Percentiles rank a stretch among this genome's conserved stretches.
Evolutionary conservation across 371 early-diverging fungal genomes (phyloP).

Genomic region (Actinomucor elegans): DNA sequence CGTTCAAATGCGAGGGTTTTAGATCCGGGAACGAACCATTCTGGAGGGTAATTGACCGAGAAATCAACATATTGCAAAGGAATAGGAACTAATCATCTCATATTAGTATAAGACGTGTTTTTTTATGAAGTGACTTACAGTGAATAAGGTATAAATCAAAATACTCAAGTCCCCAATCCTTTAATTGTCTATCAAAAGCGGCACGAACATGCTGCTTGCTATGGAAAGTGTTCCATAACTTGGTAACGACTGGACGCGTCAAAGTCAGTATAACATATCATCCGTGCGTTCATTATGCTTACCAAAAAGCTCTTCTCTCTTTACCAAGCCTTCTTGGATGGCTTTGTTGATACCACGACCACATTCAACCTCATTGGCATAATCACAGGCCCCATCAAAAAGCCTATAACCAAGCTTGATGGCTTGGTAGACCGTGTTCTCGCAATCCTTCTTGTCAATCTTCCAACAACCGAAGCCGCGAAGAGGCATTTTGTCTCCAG

Average conservation of each 20-base stretch:
- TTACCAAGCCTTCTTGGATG: conserved; percentile 53
- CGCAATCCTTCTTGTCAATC: conserved; percentile 28
- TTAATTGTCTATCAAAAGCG: conserved; percentile 49
- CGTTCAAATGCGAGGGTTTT: conserved; percentile 27
- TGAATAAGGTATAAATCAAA: conserved; percentile 70
- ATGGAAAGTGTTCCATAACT: conserved; percentile 67
- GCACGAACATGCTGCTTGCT: conserved; percentile 44
- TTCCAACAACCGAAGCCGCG: conserved; percentile 43
- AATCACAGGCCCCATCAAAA: conserved; percentile 44
- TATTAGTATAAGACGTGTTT: conserved; percentile 27
- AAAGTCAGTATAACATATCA: neutral
- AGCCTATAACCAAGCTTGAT: conserved; percentile 41
- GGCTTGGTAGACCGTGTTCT: conserved; percentile 41
- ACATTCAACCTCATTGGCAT: conserved; percentile 68
- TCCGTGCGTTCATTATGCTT: conserved; percentile 2
- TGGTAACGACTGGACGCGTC: conserved; percentile 61
- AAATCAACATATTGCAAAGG: conserved; percentile 35
- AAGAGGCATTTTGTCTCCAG: conserved; percentile 43
- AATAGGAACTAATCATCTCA: conserved; percentile 43
- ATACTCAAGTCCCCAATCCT: conserved; percentile 61
- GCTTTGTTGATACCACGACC: conserved; percentile 54
- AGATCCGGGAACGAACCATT: conserved; percentile 31
- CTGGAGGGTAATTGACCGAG: conserved; percentile 34
- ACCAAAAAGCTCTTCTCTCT: conserved; percentile 53
- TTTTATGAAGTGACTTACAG: conserved; percentile 21